Percentiles rank a stretch among this genome's conserved stretches.
Conservation (phyloP, 1,139 yeast species). For the Diutina mesorugosa region DNA sequence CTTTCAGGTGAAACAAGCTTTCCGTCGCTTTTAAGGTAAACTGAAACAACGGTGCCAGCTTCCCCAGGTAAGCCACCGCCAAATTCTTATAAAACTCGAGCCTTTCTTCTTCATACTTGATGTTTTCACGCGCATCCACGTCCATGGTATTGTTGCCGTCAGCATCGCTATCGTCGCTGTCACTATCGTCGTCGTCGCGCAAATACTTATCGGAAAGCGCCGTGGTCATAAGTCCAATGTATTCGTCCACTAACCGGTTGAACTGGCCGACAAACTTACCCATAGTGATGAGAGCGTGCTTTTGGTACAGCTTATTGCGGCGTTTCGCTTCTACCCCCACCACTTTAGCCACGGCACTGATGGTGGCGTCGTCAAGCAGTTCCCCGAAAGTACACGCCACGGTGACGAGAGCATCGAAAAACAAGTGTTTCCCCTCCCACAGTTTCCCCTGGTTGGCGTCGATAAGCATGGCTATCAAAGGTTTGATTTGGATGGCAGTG, state of each 20-base stretch:
- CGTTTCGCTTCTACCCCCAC: slow-evolving; percentile 54
- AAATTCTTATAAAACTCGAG: slow-evolving; percentile 13
- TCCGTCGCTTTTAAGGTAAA: slow-evolving; percentile 13
- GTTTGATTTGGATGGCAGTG: slow-evolving; percentile 7
- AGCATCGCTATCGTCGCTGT: slow-evolving; percentile 12
- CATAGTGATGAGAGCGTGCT: slow-evolving; percentile 33
- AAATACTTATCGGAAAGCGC: slow-evolving; percentile 21
- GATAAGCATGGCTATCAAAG: slow-evolving; percentile 17
- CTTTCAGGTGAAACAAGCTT: slow-evolving; percentile 4
- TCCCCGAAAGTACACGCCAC: slow-evolving; percentile 34
- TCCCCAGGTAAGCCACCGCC: slow-evolving; percentile 25
- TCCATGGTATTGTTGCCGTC: slow-evolving; percentile 12
- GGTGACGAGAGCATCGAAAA: slow-evolving; percentile 58
- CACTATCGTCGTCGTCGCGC: slow-evolving; percentile 13
- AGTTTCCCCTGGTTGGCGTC: slow-evolving; percentile 66
- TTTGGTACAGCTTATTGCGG: slow-evolving; percentile 54
- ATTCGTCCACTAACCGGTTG: slow-evolving; percentile 17
- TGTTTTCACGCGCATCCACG: slow-evolving; percentile 4
- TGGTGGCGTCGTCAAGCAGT: slow-evolving; percentile 13
- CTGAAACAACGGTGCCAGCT: slow-evolving; percentile 11
- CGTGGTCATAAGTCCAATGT: slow-evolving; percentile 21
- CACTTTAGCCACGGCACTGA: slow-evolving; percentile 26
- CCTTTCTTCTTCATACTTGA: slow-evolving; percentile 6
- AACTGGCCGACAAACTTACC: slow-evolving; percentile 14
- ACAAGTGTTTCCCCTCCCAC: slow-evolving; percentile 79